phyloP scores from a whole-genome alignment of 768 basidiomycete genomes.

The Tulasnella sp. region DNA sequence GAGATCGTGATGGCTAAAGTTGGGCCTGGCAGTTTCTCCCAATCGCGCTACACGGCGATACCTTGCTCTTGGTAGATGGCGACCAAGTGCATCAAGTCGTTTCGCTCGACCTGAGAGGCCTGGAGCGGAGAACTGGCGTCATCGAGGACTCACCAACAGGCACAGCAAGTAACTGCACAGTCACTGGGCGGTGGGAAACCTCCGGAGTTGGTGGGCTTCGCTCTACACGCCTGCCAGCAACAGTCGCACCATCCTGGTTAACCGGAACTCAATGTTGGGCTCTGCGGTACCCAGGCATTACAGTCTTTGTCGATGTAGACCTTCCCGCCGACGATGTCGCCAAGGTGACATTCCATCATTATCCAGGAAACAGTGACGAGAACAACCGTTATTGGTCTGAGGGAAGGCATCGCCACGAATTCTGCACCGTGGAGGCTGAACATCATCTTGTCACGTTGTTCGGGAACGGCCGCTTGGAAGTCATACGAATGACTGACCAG shows the following conservation, averaged over 20 bases:
- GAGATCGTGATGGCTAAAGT: background rate
- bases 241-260: background rate
- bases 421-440: background rate
- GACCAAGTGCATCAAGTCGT: background rate
- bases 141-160: background rate
- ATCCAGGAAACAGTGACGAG: background rate
- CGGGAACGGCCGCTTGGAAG: background rate
- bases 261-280: background rate
- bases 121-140: background rate
- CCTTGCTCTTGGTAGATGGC: background rate
- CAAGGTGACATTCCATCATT: background rate
- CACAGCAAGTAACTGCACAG: background rate
- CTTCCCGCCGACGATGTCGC: background rate
- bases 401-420: background rate
- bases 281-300: background rate
- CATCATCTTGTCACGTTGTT: constrained; percentile 6
- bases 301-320: background rate
- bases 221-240: background rate
- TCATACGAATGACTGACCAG: background rate
- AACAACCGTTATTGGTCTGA: background rate
- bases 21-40: background rate
- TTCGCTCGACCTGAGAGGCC: background rate
- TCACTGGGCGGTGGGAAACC: background rate
- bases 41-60: background rate
- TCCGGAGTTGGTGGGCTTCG: background rate